Conservation (phyloP, 2,329 filamentous ascomycete genomes). For the Paecilomyces sp. region DNA sequence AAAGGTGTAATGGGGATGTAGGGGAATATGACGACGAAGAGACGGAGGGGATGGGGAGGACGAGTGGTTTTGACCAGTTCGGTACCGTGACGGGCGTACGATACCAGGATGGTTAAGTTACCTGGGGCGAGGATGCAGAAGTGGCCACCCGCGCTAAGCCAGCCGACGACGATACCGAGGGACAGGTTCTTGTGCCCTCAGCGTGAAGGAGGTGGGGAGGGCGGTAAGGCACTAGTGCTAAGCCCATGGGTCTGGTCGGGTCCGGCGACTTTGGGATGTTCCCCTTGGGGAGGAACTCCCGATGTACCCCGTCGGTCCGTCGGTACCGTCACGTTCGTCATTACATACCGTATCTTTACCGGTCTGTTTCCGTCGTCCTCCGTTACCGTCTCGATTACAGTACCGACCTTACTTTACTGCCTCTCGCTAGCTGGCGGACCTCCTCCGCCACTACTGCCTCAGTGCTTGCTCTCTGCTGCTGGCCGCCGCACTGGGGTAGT, state of each 20-base stretch:
- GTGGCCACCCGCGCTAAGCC: not conserved
- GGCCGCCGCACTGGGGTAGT: not conserved
- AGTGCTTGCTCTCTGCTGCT: not conserved
- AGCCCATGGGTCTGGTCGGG: not conserved
- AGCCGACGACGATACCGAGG: conserved; percentile 16
- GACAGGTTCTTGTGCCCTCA: conserved; percentile 11
- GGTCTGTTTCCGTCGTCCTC: conserved; percentile 18
- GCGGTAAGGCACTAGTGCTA: not conserved
- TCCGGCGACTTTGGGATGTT: not conserved
- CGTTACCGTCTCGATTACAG: not conserved
- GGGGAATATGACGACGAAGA: not conserved
- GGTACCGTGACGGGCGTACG: conserved; percentile 14
- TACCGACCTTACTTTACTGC: not conserved
- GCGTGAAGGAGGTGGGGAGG: not conserved
- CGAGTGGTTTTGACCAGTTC: conserved; percentile 7
- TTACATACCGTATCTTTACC: conserved; percentile 17
- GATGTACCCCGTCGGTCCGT: conserved; percentile 17
- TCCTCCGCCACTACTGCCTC: not conserved
- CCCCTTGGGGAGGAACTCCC: conserved; percentile 8
- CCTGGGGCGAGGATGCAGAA: conserved; percentile 6
- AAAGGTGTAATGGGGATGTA: not conserved
- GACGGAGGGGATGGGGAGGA: conserved; percentile 2
- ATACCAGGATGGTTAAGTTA: conserved; percentile 10
- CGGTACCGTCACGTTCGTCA: conserved; percentile 15
- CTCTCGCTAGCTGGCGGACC: no score